Evolutionary conservation across 768 basidiomycete species (phyloP), one percentile per base, ranked within the genome.

Genomic region (Podaxis pistillaris): DNA sequence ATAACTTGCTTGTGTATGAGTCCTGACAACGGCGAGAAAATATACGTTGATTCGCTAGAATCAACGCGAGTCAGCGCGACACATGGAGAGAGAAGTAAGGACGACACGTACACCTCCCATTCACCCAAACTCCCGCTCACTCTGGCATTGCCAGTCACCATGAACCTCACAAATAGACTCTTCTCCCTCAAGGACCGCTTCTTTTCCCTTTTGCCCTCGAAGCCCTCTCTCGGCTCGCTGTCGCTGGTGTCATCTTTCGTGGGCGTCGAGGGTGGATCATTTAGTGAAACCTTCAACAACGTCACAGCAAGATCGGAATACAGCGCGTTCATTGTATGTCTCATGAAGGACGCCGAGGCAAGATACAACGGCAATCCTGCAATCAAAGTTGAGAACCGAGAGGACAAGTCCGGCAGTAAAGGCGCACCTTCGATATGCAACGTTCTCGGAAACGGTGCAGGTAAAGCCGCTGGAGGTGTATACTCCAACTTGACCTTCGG

Each of bases 261-360:
- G 47, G 56, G 8, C 19, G 58, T 13, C 13, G 71, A 57, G 15
- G 68, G 22, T 36, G 74, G 75, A 1, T 74, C 72, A 19, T 78
- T 65, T 13, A 83, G 74, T 0, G 74, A 70, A 51, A 87, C 71
- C 68, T 83, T 87, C 22, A 76, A 78, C 44, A 90, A 72, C 41
- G 79, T 78, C 40, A 93, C 82, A 3, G 69, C 72, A 38, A 91
- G 74, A 69, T 91, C 86, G 11, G 86, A 81, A 70, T 91, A 92
- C 15, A 93, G 72, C 12, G 91, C 86, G 69, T 86, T 89, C 70
- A 93, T 81, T 4, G 91, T 89, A 64, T 89, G 90, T 19, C 88
- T 81, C 19, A 92, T 74, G 65, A 92, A 83, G 2, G 82, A 81
- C 2, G 89, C 85, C 0, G 89, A 90, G 0, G 88, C 83, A 63